Evolutionary conservation across 352 stramenopile species (phyloP).

Genomic region (Peronospora tabacina): DNA sequence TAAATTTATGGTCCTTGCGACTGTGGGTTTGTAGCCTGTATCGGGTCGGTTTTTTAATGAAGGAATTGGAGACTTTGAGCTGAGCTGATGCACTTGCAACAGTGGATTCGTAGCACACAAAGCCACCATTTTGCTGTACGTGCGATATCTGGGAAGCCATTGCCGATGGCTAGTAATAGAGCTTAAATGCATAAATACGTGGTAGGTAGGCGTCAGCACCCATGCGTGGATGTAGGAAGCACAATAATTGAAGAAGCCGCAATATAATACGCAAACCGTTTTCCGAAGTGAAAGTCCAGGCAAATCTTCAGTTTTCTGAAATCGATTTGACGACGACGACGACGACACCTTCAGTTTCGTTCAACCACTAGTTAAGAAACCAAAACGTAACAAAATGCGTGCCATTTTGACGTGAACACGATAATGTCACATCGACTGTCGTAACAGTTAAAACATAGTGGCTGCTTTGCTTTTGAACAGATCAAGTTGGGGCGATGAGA

Average conservation of each 20-base stretch:
- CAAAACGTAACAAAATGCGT: neutral
- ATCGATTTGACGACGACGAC: slow-evolving; percentile 1
- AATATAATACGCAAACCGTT: neutral
- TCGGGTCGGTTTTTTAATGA: neutral
- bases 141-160: neutral
- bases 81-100: neutral
- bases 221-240: neutral
- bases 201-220: neutral
- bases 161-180: neutral
- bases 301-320: neutral
- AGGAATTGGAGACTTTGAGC: neutral
- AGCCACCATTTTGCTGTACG: neutral
- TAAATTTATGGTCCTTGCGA: too few species aligned
- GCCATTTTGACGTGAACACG: slow-evolving; percentile 10
- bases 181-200: neutral
- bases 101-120: neutral
- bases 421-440: slow-evolving; percentile 23
- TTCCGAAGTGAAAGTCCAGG: neutral
- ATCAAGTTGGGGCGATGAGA: slow-evolving; percentile 4
- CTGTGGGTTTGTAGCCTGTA: too few species aligned
- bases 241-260: neutral
- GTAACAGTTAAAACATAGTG: slow-evolving; percentile 18
- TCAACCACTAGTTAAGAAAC: neutral
- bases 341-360: neutral
- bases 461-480: slow-evolving; percentile 12